Percentiles rank a stretch among this genome's conserved stretches.
Evolutionary conservation across 257 asterid genomes (phyloP).

Genomic region (Anisodus tanguticus): DNA sequence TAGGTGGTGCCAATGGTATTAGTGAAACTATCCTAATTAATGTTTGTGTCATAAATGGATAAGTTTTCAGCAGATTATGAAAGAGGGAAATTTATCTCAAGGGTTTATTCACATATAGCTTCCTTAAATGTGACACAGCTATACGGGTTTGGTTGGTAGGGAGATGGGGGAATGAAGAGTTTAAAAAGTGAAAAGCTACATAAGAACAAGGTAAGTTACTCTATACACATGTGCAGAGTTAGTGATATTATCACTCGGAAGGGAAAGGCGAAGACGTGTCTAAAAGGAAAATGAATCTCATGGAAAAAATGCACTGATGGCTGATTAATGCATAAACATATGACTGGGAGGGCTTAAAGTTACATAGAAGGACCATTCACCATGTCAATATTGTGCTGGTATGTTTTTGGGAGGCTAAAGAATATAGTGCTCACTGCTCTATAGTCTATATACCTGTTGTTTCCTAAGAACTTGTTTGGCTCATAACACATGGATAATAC

Average conservation of each 20-base stretch:
- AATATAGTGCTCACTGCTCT: not conserved
- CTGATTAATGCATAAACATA: not conserved
- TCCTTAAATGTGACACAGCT: not conserved
- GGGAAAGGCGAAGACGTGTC: not conserved
- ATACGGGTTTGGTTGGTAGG: not conserved
- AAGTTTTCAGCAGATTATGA: not conserved
- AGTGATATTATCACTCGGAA: not conserved
- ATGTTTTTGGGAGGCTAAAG: not conserved
- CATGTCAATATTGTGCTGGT: not conserved
- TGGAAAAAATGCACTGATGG: not conserved
- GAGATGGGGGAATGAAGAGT: not conserved
- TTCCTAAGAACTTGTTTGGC: not conserved
- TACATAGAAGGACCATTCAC: not conserved
- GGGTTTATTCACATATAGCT: not conserved
- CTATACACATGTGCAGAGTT: not conserved
- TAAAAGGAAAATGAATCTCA: not conserved
- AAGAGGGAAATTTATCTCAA: not conserved
- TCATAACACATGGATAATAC: not conserved
- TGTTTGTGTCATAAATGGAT: not conserved
- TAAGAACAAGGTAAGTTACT: not conserved
- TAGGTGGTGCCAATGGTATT: not conserved
- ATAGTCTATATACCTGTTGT: not conserved
- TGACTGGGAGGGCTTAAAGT: not conserved
- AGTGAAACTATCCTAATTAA: not conserved
- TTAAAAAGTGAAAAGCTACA: not conserved